These are phyloP conservation scores for Rhizopogon salebrosus DNA, from an alignment of 768 basidiomycete species.

Conservation along the genomic window DNA sequence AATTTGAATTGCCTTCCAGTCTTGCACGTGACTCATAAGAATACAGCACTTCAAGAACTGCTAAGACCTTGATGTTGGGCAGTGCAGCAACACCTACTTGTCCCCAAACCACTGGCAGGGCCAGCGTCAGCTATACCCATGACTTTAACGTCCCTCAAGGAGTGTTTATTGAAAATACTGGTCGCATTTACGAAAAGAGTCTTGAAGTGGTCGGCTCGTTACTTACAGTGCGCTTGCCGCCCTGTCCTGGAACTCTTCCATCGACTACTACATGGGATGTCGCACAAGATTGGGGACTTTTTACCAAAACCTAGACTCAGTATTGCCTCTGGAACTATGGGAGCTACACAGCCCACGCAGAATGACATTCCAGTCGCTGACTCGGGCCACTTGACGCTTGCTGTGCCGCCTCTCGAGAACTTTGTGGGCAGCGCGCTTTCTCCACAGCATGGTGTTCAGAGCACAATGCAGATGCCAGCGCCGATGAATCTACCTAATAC, in stretches of 20 bases:
- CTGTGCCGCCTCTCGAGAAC: not conserved
- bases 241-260: not conserved
- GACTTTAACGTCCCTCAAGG: not conserved
- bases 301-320: not conserved
- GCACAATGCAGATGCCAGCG: not conserved
- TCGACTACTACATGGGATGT: not conserved
- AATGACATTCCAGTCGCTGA: too few relatives aligned
- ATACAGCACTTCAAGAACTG: too few relatives aligned
- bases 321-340: not conserved
- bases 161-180: not conserved
- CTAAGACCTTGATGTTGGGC: too few relatives aligned
- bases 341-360: not conserved
- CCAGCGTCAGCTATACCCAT: not conserved
- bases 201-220: not conserved
- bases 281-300: not conserved
- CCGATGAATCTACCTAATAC: not conserved
- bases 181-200: not conserved
- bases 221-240: not conserved
- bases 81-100: too few relatives aligned
- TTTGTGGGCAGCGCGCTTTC: not conserved
- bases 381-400: not conserved
- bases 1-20: too few relatives aligned
- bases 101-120: too few relatives aligned
- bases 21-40: too few relatives aligned
- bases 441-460: not conserved